phyloP scores from a whole-genome alignment of 805 yeast species.

The Saturnispora mendoncae region DNA sequence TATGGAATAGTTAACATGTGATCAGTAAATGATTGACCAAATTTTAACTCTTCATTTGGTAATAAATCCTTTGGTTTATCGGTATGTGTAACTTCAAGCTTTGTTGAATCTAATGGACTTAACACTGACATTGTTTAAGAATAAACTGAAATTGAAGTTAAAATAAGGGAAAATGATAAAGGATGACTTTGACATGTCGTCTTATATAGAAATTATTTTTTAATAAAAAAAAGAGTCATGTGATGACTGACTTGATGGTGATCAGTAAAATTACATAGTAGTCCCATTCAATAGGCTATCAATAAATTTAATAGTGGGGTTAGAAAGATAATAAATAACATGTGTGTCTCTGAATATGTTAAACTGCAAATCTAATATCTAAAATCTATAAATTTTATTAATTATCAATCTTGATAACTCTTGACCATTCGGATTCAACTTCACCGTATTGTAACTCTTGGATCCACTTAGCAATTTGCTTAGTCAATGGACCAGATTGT shows the following conservation, averaged over 20 bases:
- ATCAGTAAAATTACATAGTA: too few species aligned
- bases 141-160: too few species aligned
- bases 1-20: conserved; percentile 88
- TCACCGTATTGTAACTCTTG: conserved; percentile 85
- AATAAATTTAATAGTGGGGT: too few species aligned
- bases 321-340: too few species aligned
- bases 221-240: too few species aligned
- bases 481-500: conserved; percentile 72
- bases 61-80: conserved; percentile 43
- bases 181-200: too few species aligned
- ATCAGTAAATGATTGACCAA: conserved; percentile 71
- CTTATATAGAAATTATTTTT: too few species aligned
- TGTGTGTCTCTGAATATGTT: too few species aligned
- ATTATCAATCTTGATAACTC: conserved; percentile 21
- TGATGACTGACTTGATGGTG: too few species aligned
- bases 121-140: neutral
- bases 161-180: too few species aligned
- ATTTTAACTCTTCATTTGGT: conserved; percentile 54
- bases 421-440: conserved; percentile 53
- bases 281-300: neutral
- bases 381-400: too few species aligned
- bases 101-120: conserved; percentile 39
- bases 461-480: conserved; percentile 76
- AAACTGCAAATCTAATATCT: too few species aligned
- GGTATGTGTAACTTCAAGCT: conserved; percentile 40